phyloP scores from a whole-genome alignment of 441 rosid species.

The Lepidium campestre region DNA sequence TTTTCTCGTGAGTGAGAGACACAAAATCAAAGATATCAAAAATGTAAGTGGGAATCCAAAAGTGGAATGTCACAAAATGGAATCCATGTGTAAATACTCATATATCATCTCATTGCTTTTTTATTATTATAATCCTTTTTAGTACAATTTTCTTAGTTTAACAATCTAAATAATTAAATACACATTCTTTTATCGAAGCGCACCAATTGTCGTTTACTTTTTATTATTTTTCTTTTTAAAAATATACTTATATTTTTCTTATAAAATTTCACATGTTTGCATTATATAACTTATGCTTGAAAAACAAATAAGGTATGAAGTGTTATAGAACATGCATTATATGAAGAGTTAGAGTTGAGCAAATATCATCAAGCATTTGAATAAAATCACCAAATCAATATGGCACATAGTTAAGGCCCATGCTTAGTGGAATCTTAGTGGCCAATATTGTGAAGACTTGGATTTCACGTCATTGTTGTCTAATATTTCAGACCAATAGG shows the following conservation, averaged over 20 bases:
- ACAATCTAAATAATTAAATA: not conserved
- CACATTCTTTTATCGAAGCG: not conserved
- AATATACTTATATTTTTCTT: not conserved
- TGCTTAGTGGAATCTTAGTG: too few relatives aligned
- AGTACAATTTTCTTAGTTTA: not conserved
- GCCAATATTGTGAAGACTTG: too few relatives aligned
- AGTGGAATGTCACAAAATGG: conserved; percentile 24
- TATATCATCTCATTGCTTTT: conserved; percentile 10
- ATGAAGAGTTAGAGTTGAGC: too few relatives aligned
- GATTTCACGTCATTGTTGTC: too few relatives aligned
- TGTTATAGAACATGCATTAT: too few relatives aligned
- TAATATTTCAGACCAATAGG: too few relatives aligned
- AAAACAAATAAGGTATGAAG: too few relatives aligned
- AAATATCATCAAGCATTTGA: too few relatives aligned
- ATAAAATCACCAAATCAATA: too few relatives aligned
- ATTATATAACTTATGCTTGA: not conserved
- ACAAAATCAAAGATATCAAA: not conserved
- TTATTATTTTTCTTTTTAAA: not conserved
- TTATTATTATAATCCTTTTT: not conserved
- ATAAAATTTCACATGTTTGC: not conserved
- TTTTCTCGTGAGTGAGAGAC: conserved; percentile 15
- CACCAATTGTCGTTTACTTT: conserved; percentile 15
- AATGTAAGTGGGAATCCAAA: conserved; percentile 15
- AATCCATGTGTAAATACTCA: conserved; percentile 28
- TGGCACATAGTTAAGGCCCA: too few relatives aligned